Evolutionary conservation across 345 rosid species (phyloP), one percentile per base, ranked within the genome.

Genomic region (Bruguiera sexangula): DNA sequence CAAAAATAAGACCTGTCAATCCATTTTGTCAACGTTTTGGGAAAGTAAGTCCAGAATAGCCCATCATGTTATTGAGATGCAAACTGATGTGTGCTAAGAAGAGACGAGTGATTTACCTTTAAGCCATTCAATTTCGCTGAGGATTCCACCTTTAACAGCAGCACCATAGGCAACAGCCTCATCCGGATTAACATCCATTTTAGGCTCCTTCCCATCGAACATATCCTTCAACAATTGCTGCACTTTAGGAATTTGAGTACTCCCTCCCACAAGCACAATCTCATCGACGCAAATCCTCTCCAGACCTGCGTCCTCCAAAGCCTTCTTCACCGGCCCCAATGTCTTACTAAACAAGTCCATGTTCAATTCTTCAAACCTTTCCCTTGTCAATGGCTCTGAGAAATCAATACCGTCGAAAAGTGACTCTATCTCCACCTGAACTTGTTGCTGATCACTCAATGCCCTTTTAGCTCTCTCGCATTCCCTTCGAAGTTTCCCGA

Each of bases 81-180:
- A 39, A 39, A 39, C 15, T 39, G 15, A 34, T 34, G 37, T 34
- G 37, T 7, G 37, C 37, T 34, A 7, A 34, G 37, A 9, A 39
- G 48, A 11, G 16, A 10, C 48, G 2, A 39, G 48, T 39, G 16
- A 39, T 11, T 39, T 11, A 39, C 48, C 16, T 39, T 2, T 11
- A 15, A 3, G 2, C 48, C 48, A 2, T 9, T 39, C 16, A 11
- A 3, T 3, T 9, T 11, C 5, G 46, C 13, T 37, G 5, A 88
- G 79, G 59, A 80, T 76, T 21, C 79, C 83, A 54, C 85, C 88
- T 43, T 85, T 88, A 46, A 88, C 81, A 1, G 92, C 87, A 0
- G 90, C 92, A 2, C 90, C 92, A 60, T 79, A 77, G 0, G 90
- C 85, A 4, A 85, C 88, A 13, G 88, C 92, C 71, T 88, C 88